Evolutionary conservation across 1,139 yeast species (phyloP), one percentile per base, ranked within the genome.

Genomic region (Hemisphaericaspora lyxosophila): DNA sequence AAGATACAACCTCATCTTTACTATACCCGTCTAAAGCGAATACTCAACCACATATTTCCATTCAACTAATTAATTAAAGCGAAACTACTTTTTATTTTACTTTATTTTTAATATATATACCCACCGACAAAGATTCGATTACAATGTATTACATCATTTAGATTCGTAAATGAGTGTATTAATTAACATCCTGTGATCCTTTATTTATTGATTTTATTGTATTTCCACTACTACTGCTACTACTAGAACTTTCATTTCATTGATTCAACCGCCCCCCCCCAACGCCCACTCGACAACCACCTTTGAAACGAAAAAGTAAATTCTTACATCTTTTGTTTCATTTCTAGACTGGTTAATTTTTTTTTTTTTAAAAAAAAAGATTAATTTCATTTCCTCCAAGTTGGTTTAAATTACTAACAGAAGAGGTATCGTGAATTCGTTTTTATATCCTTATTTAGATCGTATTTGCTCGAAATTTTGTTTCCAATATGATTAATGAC

Each of bases 401-500:
- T 34, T 34, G 33, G 36, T 27, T 34, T 34, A 34, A 27, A 22
- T 12, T 13, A 27, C 20, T 29, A 27, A 27, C 36, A 20, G 14
- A 29, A 17, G 36, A 34, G 31, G 26, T 35, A 32, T 30, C 30
- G 36, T 29, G 42, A 35, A 33, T 37, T 34, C 35, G 32, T 13
- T 35, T 41, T 39, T 36, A 38, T 40, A 42, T 41, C 37, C 34
- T 38, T 45, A 43, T 45, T 45, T 41, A 45, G 47, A 41, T 45
- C 33, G 41, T 44, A 38, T 38, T 39, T 14, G 26, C 16, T 15
- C 18, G 28, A 7, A 12, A 26, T 6, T 26, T 31, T 19, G 16
- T 17, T 16, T 24, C 26, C 36, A 43, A 38, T 42, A 45, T 45
- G 49, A 45, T 45, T 38, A 34, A 45, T 43, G 49, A 45, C 40